Evolutionary conservation across 2,329 filamentous ascomycete genomes (phyloP), one percentile per base, ranked within the genome.

Genomic region (Cucurbitaria berberidis): DNA sequence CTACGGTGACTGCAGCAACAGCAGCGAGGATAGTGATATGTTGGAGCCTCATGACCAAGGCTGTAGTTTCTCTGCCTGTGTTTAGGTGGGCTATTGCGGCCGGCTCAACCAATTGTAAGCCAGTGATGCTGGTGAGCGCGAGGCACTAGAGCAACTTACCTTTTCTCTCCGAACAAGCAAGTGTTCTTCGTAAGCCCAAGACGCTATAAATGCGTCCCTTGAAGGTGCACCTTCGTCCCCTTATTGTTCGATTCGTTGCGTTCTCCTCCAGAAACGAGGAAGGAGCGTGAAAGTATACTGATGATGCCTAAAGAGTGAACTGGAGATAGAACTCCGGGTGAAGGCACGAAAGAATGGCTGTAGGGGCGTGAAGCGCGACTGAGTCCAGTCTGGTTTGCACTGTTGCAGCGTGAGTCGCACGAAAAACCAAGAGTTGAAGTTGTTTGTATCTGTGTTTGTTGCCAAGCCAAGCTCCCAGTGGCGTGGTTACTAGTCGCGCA

Each of bases 1-100:
- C 87, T 45, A 80, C 79, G 51, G 78, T 82, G 48, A 83, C 64
- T 15, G 66, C 72, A 53, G 78, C 82, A 48, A 84, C 64, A 34
- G 67, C 70, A 53, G 74, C 72, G 42, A 72, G 51, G 49, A 73
- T 65, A 55, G 76, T 56, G 53, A 73, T 63, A 40, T 68, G 58
- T 40, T 69, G 55, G 48, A 72, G 59, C 69, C 72, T 77, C 74
- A 75, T 78, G 39, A 42, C 22, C 27, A 34, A n/a, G 13, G 44
- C 32, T 53, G 57, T 54, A 39, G 42, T 48, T 57, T 50, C 34
- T 29, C 30, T 6, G 24, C 16, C 34, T 22, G 43, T 22, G 16
- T 18, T 45, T 35, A 47, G n/a, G 42, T 30, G 19, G 27, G 29
- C 44, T 8, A 16, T 53, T 16, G 35, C 47, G 49, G 36, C 44